Conservation (phyloP, 805 yeast species). For the Blastobotrys mokoenaii region DNA sequence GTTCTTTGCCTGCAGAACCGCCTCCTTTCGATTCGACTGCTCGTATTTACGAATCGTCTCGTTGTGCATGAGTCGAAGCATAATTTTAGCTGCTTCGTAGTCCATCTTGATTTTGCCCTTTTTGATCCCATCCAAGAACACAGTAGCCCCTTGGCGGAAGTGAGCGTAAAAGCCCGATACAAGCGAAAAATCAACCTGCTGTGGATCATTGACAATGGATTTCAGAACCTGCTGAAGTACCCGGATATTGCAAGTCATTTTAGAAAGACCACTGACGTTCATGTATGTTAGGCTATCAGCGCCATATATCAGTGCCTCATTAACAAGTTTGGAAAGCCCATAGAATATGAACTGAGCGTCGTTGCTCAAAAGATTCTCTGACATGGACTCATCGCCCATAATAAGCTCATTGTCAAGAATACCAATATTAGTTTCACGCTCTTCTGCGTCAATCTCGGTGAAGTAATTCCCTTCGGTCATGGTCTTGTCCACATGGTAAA, state of each 20-base stretch:
- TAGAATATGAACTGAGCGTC: constrained; percentile 31
- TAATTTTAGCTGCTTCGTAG: constrained; percentile 39
- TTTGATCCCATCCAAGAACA: constrained; percentile 35
- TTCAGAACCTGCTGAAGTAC: constrained; percentile 64
- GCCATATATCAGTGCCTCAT: constrained; percentile 43
- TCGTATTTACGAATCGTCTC: constrained; percentile 25
- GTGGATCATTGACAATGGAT: constrained; percentile 44
- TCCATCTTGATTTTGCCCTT: constrained; percentile 32
- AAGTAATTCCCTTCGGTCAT: constrained; percentile 43
- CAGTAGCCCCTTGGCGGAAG: constrained; percentile 42
- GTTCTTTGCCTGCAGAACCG: constrained; percentile 14
- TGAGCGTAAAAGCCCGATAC: constrained; percentile 50
- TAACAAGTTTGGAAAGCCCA: constrained; percentile 47
- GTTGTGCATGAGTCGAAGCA: constrained; percentile 45
- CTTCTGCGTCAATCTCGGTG: constrained; percentile 46
- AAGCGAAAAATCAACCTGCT: constrained; percentile 43
- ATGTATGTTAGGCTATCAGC: constrained; percentile 42
- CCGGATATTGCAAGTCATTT: constrained; percentile 50
- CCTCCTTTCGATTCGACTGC: constrained; percentile 17
- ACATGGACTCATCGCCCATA: constrained; percentile 36
- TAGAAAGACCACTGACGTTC: constrained; percentile 51
- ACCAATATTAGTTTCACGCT: constrained; percentile 48
- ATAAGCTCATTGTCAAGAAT: constrained; percentile 43
- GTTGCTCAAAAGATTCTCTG: constrained; percentile 23
- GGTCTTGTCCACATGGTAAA: constrained; percentile 44